Evolutionary conservation across 1,284 basidiomycete species (phyloP).

Genomic region (Mrakiaceae sp.): DNA sequence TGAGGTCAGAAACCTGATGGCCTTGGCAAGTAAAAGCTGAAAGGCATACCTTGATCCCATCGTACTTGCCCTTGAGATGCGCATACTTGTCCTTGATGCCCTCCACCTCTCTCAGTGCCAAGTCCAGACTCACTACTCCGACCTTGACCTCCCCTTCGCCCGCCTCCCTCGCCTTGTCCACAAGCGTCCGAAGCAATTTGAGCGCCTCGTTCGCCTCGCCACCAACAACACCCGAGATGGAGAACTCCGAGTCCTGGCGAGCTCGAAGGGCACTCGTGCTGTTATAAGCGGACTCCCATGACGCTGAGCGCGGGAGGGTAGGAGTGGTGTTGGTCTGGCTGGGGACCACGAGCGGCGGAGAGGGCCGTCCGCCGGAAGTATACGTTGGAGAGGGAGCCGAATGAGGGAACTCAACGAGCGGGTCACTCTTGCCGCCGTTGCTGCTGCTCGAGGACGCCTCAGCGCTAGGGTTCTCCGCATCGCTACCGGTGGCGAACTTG

Average conservation of each 20-base stretch:
- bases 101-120: conserved; percentile 58
- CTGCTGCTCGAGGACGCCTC: no score
- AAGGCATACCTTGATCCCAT: conserved; percentile 65
- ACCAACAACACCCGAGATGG: conserved; percentile 8
- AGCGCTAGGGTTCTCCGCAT: no score
- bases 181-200: conserved; percentile 47
- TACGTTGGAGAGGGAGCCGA: no score
- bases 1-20: neutral
- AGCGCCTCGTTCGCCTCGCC: conserved; percentile 18
- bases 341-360: no score
- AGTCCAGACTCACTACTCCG: conserved; percentile 61
- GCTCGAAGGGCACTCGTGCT: conserved; percentile 21
- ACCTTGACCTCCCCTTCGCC: conserved; percentile 51
- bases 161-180: conserved; percentile 52
- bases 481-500: no score
- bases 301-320: no score
- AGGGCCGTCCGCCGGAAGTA: no score
- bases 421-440: no score
- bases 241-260: conserved; percentile 25
- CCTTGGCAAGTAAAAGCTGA: neutral
- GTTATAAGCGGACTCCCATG: no score
- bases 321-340: no score
- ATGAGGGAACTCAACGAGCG: no score
- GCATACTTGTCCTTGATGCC: conserved; percentile 51
- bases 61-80: conserved; percentile 64